Conservation (phyloP, 1,139 yeast species). For the Geotrichum macrosporum region DNA sequence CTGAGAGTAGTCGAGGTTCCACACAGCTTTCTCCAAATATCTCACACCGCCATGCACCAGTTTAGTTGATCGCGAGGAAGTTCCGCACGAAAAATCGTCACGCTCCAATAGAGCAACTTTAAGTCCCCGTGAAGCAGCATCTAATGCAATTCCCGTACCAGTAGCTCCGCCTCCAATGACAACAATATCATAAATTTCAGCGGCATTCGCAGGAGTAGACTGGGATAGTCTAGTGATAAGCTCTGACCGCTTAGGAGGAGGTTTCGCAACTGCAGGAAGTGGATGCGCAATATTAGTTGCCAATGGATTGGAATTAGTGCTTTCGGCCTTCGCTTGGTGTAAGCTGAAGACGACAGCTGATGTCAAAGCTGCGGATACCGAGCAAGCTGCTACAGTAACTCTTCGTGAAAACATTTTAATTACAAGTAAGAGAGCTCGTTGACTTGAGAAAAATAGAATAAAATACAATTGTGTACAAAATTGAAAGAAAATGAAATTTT, state of each 20-base stretch:
- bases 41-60: slow-evolving; percentile 98
- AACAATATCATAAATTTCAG: slow-evolving; percentile 58
- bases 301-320: background rate
- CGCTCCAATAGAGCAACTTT: slow-evolving; percentile 84
- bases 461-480: too few species aligned
- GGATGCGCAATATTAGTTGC: background rate
- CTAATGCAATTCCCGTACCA: slow-evolving; percentile 90
- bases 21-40: slow-evolving; percentile 89
- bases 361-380: background rate
- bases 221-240: slow-evolving; percentile 9
- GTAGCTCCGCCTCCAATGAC: slow-evolving; percentile 96
- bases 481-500: too few species aligned
- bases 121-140: slow-evolving; percentile 85
- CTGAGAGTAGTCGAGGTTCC: slow-evolving; percentile 81
- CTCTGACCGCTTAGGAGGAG: slow-evolving; percentile 17
- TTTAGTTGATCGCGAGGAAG: slow-evolving; percentile 89
- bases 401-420: slow-evolving; percentile 4
- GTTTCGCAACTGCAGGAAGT: slow-evolving; percentile 13
- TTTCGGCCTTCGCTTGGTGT: slow-evolving; percentile 8
- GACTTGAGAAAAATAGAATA: too few species aligned
- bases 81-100: slow-evolving; percentile 85
- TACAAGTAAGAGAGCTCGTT: too few species aligned
- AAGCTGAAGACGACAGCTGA: background rate
- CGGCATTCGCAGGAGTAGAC: slow-evolving; percentile 13
- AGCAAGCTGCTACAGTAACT: background rate